These are phyloP conservation scores for Globisporangium spiculum DNA, from an alignment of 352 stramenopile species.

Conservation along the genomic window DNA sequence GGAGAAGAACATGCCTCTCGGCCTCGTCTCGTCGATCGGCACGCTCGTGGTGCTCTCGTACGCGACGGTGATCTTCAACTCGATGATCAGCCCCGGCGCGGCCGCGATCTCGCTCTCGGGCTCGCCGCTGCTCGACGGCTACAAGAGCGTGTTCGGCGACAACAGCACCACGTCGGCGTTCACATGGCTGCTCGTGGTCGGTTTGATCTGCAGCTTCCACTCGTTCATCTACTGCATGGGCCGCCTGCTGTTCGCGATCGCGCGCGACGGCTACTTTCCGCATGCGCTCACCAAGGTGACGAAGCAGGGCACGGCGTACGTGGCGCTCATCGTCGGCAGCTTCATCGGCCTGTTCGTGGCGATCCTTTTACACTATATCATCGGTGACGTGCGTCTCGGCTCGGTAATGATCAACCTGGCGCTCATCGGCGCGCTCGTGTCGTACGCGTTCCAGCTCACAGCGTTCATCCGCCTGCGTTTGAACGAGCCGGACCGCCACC, in stretches of 20 bases:
- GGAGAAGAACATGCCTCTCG: constrained; percentile 53
- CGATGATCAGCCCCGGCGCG: constrained; percentile 53
- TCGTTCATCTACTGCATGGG: constrained; percentile 84
- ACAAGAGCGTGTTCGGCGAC: constrained; percentile 67
- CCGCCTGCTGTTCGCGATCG: constrained; percentile 60
- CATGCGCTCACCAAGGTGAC: constrained; percentile 42
- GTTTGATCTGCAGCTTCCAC: constrained; percentile 65
- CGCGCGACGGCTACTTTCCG: constrained; percentile 57
- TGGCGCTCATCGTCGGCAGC: constrained; percentile 50
- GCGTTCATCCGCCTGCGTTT: constrained; percentile 59
- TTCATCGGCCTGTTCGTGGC: constrained; percentile 41
- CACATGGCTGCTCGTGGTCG: constrained; percentile 64
- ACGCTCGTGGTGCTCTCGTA: constrained; percentile 54
- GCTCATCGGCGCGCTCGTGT: constrained; percentile 62
- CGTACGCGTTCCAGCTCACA: constrained; percentile 52
- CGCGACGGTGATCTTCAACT: constrained; percentile 65
- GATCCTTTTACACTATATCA: constrained; percentile 54
- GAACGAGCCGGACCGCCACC: constrained; percentile 42
- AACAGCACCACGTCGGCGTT: constrained; percentile 65
- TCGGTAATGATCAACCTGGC: constrained; percentile 72
- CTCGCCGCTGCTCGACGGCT: constrained; percentile 55
- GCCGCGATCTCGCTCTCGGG: constrained; percentile 36
- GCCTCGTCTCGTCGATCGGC: constrained; percentile 52
- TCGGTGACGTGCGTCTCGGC: constrained; percentile 50
- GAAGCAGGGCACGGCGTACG: constrained; percentile 46